Evolutionary conservation across 1,284 basidiomycete genomes (phyloP), one percentile per base, ranked within the genome.

Genomic region (Inonotus hispidus): DNA sequence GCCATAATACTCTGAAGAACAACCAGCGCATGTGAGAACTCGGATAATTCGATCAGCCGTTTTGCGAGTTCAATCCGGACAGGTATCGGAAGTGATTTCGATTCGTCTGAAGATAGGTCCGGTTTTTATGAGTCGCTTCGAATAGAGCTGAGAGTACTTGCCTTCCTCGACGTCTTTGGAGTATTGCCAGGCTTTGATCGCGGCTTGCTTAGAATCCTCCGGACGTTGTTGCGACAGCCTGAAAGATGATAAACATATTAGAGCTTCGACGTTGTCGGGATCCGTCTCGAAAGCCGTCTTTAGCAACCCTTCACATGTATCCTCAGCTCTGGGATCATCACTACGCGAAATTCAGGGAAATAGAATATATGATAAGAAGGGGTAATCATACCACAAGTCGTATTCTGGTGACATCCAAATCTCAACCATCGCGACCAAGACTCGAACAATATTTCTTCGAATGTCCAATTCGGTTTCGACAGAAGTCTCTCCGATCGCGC

Each of bases 371-470:
- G n/a, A n/a, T n/a, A 19, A n/a, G 32, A 37, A 32, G 38, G 53
- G 7, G 50, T 25, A n/a, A n/a, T n/a, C 85, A 61, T 68, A 92
- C 95, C 95, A 97, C 52, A 98, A 77, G 77, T 96, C 93, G 66
- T 88, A 86, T 1, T 80, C 80, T 27, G 88, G 88, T 68, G 95
- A 92, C 88, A 98, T 94, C 90, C 94, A 98, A 32, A 97, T 89
- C 73, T 97, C 95, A 16, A 96, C 91, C 83, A 96, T 95, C 16
- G 90, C 91, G 21, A 96, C 84, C 27, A 96, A 77, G 1, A 93
- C 92, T n/a, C 88, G 79, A 5, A 93, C 87, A 41, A 90, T 88
- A 69, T 86, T 93, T 59, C 77, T 81, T 70, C 80, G 84, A 50
- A 88, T 73, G 70, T 94, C 91, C 1, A 73, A 69, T 59, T 89